Evolutionary conservation across 257 asterid species (phyloP).

Genomic region (Solanum ossicruentum): DNA sequence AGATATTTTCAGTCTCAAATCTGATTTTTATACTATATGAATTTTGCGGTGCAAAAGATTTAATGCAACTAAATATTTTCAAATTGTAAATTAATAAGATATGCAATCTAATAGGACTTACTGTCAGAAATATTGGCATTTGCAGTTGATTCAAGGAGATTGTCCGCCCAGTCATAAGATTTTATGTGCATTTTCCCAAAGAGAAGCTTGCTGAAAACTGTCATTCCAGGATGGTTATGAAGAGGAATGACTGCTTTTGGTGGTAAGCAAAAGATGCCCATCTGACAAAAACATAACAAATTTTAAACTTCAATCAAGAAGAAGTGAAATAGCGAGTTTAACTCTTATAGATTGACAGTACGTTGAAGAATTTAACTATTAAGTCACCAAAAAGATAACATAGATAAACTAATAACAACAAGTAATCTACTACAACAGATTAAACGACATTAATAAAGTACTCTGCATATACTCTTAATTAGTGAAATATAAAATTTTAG

Average conservation of each 20-base stretch:
- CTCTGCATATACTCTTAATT: no score
- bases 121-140: conserved; percentile 13
- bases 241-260: conserved; percentile 79
- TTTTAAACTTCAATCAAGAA: not conserved
- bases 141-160: not conserved
- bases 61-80: not conserved
- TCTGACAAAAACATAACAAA: conserved; percentile 21
- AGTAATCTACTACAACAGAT: not conserved
- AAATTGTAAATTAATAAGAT: not conserved
- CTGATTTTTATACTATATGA: not conserved
- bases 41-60: not conserved
- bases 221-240: conserved; percentile 93
- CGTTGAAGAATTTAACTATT: not conserved
- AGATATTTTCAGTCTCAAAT: not conserved
- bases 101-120: conserved; percentile 6
- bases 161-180: conserved; percentile 55
- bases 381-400: not conserved
- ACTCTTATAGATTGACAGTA: not conserved
- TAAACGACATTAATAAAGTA: not conserved
- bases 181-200: conserved; percentile 79
- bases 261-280: conserved; percentile 88
- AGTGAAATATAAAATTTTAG: not conserved
- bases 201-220: conserved; percentile 81
- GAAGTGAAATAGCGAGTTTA: not conserved
- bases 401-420: not conserved